Conservation (phyloP, 1,284 basidiomycete genomes). For the Phylloporus gajari region DNA sequence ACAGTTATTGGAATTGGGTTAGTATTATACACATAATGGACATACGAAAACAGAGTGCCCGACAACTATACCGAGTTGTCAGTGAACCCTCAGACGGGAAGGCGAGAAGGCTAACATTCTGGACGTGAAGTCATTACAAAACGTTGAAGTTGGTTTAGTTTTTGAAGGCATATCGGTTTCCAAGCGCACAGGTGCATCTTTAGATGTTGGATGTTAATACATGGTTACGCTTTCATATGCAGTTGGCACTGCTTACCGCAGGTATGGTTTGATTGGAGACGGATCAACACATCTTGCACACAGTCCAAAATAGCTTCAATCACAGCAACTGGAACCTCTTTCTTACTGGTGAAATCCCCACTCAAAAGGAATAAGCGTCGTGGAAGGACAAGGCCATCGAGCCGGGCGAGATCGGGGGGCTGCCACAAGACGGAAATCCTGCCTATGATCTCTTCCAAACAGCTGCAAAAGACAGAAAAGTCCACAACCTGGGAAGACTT, state of each 20-base stretch:
- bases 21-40: constrained; percentile 10
- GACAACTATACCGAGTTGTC: constrained; percentile 28
- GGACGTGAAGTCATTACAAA: constrained; percentile 36
- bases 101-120: constrained; percentile 37
- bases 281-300: constrained; percentile 25
- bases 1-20: neutral
- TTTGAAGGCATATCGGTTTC: constrained; percentile 23
- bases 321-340: constrained; percentile 22
- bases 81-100: neutral
- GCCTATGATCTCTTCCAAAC: constrained; percentile 55
- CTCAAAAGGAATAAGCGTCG: constrained; percentile 56
- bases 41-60: constrained; percentile 40
- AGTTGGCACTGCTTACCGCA: constrained; percentile 18
- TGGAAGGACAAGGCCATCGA: constrained; percentile 59
- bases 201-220: constrained; percentile 1
- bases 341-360: constrained; percentile 37
- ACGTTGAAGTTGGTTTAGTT: constrained; percentile 33
- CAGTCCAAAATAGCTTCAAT: constrained; percentile 17
- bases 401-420: constrained; percentile 27
- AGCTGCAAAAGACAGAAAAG: constrained; percentile 56
- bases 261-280: constrained; percentile 23
- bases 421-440: constrained; percentile 49
- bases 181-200: constrained; percentile 15
- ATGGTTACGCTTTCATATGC: neutral
- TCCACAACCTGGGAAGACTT: constrained; percentile 47